phyloP scores from a whole-genome alignment of 108 stramenopile species.

The Skeletonema menzelii region DNA sequence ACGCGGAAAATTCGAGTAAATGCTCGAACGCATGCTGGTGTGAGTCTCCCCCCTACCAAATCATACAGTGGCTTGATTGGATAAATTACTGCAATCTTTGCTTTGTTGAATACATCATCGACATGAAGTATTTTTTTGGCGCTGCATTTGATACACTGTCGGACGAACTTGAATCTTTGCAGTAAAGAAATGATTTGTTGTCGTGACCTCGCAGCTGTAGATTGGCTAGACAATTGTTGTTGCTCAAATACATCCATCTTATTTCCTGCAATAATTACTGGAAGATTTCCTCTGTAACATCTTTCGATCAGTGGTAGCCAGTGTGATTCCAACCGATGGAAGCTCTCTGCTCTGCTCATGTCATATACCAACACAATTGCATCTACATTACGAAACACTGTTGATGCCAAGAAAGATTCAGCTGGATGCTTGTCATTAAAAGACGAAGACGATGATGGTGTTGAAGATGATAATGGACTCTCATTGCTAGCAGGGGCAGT shows the following conservation, averaged over 20 bases:
- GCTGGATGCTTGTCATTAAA: conserved; percentile 8
- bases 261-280: conserved; percentile 83
- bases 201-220: conserved; percentile 49
- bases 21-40: conserved; percentile 58
- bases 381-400: conserved; percentile 56
- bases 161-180: conserved; percentile 79
- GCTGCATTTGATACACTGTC: conserved; percentile 86
- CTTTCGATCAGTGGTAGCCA: conserved; percentile 85
- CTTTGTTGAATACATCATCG: conserved; percentile 79
- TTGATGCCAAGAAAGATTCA: conserved; percentile 10
- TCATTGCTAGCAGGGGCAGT: not conserved
- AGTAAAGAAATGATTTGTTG: conserved; percentile 79
- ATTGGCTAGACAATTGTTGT: conserved; percentile 44
- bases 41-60: conserved; percentile 61
- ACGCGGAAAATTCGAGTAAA: conserved; percentile 81
- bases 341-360: conserved; percentile 74
- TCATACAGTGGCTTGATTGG: conserved; percentile 74
- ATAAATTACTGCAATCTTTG: conserved; percentile 76
- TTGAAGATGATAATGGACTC: not conserved
- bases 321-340: conserved; percentile 72
- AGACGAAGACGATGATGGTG: conserved; percentile 1
- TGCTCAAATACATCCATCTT: conserved; percentile 72
- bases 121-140: conserved; percentile 77
- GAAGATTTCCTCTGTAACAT: conserved; percentile 75
- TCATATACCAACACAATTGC: conserved; percentile 81